Evolutionary conservation across 2,329 filamentous ascomycete species (phyloP).

Genomic region (Davidsoniella australis): DNA sequence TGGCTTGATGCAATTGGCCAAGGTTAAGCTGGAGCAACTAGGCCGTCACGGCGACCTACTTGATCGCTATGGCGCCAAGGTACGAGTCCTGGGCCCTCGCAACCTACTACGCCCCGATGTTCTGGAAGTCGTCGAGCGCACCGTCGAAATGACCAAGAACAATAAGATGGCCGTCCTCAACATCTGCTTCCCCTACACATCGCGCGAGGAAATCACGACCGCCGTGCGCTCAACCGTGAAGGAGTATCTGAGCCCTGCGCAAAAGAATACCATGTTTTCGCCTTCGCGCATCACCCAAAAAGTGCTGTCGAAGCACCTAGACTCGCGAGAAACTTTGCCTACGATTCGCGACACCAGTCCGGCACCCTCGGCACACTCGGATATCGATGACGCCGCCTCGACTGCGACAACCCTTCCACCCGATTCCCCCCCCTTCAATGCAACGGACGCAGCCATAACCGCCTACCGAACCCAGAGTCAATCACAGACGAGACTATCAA

Average conservation of each 20-base stretch:
- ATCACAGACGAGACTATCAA: constrained; percentile 73
- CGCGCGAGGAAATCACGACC: constrained; percentile 82
- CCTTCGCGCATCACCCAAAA: constrained; percentile 76
- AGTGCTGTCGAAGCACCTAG: constrained; percentile 52
- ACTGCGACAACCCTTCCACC: constrained; percentile 42
- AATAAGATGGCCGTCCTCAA: constrained; percentile 72
- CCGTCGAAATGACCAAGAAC: constrained; percentile 69
- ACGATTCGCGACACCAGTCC: constrained; percentile 33
- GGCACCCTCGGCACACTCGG: constrained; percentile 28
- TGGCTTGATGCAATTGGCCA: constrained; percentile 92
- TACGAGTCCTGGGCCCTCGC: constrained; percentile 71
- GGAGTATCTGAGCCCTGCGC: constrained; percentile 52
- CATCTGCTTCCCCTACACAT: constrained; percentile 96
- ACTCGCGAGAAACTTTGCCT: constrained; percentile 28
- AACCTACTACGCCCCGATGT: constrained; percentile 77
- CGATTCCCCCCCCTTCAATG: constrained; percentile 29
- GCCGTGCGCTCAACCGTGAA: constrained; percentile 76
- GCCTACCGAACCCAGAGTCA: constrained; percentile 57
- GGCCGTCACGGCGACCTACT: constrained; percentile 85
- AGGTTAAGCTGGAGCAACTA: constrained; percentile 82
- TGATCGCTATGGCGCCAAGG: constrained; percentile 76
- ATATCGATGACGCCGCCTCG: constrained; percentile 36
- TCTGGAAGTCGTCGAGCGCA: constrained; percentile 69
- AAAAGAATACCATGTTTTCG: constrained; percentile 61
- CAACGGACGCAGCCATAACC: constrained; percentile 18